Percentiles rank a stretch among this genome's conserved stretches.
Conservation (phyloP, 129 eudicot genomes). For the Mikania micrantha region DNA sequence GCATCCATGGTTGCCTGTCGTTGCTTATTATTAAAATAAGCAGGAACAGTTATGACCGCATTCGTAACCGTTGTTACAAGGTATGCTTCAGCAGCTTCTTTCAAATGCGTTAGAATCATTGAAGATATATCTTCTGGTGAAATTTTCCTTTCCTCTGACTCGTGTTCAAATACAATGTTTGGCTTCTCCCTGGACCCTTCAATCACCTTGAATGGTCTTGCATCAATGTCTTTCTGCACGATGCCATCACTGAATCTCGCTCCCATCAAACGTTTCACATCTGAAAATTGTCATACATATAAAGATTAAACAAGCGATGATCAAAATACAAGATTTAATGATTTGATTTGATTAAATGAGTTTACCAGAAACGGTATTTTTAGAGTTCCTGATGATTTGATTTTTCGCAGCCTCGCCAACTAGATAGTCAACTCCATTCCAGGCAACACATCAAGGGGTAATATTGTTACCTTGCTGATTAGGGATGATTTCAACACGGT, state of each 20-base stretch:
- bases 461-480: conserved; percentile 15
- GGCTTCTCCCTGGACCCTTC: conserved; percentile 2
- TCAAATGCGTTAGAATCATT: neutral
- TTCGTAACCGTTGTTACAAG: conserved; percentile 8
- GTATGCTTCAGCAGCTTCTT: conserved; percentile 12
- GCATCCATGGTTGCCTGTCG: conserved; percentile 19
- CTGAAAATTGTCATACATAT: neutral
- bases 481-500: conserved; percentile 15
- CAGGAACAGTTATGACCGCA: conserved; percentile 19
- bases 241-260: neutral
- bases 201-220: conserved; percentile 12
- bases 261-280: conserved; percentile 19
- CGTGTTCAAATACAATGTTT: neutral
- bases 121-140: conserved; percentile 23
- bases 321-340: neutral
- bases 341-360: neutral
- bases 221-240: conserved; percentile 1
- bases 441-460: conserved; percentile 16
- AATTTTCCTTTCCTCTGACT: neutral
- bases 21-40: conserved; percentile 17
- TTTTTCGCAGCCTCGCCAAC: conserved; percentile 19
- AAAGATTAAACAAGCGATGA: too few relatives aligned
- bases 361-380: conserved; percentile 14
- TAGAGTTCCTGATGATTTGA: conserved; percentile 20
- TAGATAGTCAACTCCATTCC: neutral